Conservation (phyloP, 2,329 filamentous ascomycete species). For the Pseudocercospora musae region DNA sequence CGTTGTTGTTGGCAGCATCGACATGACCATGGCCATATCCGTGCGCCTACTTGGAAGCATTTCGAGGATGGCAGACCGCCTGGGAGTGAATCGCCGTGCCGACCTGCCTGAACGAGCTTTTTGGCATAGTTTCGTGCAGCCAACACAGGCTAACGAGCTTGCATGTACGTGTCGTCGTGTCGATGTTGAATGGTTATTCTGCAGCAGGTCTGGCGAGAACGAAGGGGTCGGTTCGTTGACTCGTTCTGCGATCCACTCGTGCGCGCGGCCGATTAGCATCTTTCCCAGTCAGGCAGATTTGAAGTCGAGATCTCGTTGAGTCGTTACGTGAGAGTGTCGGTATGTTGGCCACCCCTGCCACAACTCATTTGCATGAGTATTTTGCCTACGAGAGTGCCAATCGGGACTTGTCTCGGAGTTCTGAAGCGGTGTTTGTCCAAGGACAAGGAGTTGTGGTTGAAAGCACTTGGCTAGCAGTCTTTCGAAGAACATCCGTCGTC, state of each 20-base stretch:
- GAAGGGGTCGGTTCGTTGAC: background rate
- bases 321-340: background rate
- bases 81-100: background rate
- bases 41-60: background rate
- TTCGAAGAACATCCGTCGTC: background rate
- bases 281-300: background rate
- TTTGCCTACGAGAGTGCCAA: constrained; percentile 1
- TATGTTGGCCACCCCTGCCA: background rate
- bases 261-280: background rate
- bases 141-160: background rate
- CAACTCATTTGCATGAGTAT: background rate
- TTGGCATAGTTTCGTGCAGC: background rate
- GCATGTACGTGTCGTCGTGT: background rate
- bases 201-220: background rate
- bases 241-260: background rate
- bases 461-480: background rate
- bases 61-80: background rate
- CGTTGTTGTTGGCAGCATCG: background rate
- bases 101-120: background rate
- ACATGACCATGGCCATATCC: background rate
- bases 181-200: background rate
- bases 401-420: background rate
- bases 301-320: background rate
- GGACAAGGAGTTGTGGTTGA: background rate
- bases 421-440: background rate